Evolutionary conservation across 371 early-diverging fungal genomes (phyloP).

Genomic region (Apophysomyces elegans): DNA sequence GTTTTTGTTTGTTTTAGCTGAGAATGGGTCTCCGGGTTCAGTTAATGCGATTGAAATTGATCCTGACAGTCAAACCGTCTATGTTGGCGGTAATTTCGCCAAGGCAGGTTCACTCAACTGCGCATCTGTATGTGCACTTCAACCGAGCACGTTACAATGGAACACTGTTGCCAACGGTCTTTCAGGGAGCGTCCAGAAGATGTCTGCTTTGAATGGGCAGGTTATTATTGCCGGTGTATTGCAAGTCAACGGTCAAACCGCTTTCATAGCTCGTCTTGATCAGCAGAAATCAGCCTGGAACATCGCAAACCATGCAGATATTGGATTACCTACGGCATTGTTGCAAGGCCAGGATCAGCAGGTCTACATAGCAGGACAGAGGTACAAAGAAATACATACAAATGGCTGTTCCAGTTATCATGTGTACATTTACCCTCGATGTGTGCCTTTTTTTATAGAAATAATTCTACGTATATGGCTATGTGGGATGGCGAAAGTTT

Average conservation of each 20-base stretch:
- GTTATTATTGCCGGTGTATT: constrained; percentile 25
- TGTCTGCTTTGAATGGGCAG: constrained; percentile 18
- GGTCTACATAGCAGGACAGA: constrained; percentile 21
- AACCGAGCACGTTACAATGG: constrained; percentile 38
- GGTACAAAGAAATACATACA: neutral
- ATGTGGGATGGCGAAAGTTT: constrained; percentile 25
- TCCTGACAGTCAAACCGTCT: constrained; percentile 41
- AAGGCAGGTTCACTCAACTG: constrained; percentile 43
- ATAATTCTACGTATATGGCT: constrained; percentile 18
- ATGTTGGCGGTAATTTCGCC: constrained; percentile 59
- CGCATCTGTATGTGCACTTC: constrained; percentile 43
- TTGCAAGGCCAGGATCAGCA: constrained; percentile 26
- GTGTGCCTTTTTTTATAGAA: neutral
- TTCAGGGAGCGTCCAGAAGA: constrained; percentile 13
- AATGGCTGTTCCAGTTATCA: no score
- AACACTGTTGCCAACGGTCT: constrained; percentile 27
- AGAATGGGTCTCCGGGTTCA: constrained; percentile 25
- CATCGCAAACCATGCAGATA: constrained; percentile 12
- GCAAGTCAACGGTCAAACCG: constrained; percentile 28
- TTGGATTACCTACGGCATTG: constrained; percentile 30
- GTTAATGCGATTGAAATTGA: constrained; percentile 44
- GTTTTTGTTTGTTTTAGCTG: constrained; percentile 3
- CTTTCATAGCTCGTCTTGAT: constrained; percentile 35
- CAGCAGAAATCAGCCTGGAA: constrained; percentile 7
- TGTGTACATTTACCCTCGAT: neutral